phyloP scores from a whole-genome alignment of 768 basidiomycete species.

The Amanita pallidorosea region DNA sequence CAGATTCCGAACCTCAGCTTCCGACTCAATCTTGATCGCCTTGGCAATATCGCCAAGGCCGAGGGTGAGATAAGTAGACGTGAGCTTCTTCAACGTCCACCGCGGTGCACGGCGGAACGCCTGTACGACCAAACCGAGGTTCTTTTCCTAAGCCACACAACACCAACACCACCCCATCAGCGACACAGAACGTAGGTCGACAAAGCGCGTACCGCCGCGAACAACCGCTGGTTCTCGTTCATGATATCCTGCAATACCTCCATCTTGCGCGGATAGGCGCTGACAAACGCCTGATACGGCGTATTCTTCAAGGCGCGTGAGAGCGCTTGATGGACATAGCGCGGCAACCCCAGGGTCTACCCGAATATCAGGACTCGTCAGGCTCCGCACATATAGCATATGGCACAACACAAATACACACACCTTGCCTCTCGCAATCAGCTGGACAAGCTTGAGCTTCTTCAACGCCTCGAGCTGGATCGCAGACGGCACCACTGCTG shows the following conservation, averaged over 20 bases:
- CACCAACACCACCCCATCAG: too few relatives aligned
- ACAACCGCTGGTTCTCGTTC: conserved; percentile 45
- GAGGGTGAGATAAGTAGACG: conserved; percentile 73
- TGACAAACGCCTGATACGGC: conserved; percentile 53
- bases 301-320: conserved; percentile 53
- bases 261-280: conserved; percentile 51
- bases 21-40: conserved; percentile 36
- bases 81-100: conserved; percentile 74
- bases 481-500: conserved; percentile 45
- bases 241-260: conserved; percentile 32
- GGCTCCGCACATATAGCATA: neutral
- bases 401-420: conserved; percentile 5
- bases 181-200: neutral
- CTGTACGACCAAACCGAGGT: conserved; percentile 56
- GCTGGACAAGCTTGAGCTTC: conserved; percentile 69
- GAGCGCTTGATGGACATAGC: conserved; percentile 57
- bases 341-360: conserved; percentile 49
- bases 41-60: conserved; percentile 62
- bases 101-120: conserved; percentile 62
- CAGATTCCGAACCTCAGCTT: conserved; percentile 45
- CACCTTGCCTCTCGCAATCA: conserved; percentile 71
- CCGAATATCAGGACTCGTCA: neutral
- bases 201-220: conserved; percentile 33
- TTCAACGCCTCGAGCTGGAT: conserved; percentile 83
- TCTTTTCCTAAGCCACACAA: conserved; percentile 46